Evolutionary conservation across 2,329 filamentous ascomycete genomes (phyloP).

Genomic region (Arthrinium puccinioides): DNA sequence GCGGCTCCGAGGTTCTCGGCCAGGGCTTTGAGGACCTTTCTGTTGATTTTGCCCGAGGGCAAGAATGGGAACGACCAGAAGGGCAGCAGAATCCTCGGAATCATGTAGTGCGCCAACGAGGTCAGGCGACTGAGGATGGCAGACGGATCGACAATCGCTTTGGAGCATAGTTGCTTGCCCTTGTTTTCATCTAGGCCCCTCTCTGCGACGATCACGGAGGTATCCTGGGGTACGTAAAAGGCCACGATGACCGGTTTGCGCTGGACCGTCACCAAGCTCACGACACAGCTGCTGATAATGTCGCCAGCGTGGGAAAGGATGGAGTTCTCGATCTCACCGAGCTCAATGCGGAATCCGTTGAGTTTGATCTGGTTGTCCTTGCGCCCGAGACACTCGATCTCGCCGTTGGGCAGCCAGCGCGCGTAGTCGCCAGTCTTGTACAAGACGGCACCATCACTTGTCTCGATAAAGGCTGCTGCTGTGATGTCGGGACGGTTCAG

Average conservation of each 20-base stretch:
- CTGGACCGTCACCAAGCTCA: slow-evolving; percentile 32
- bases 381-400: slow-evolving; percentile 28
- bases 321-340: slow-evolving; percentile 33
- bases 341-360: slow-evolving; percentile 37
- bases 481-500: slow-evolving; percentile 28
- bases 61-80: slow-evolving; percentile 14
- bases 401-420: slow-evolving; percentile 16
- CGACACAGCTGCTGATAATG: slow-evolving; percentile 29
- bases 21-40: slow-evolving; percentile 12
- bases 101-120: slow-evolving; percentile 18
- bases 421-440: slow-evolving; percentile 27
- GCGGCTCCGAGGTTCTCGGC: slow-evolving; percentile 6
- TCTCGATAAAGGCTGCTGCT: slow-evolving; percentile 22
- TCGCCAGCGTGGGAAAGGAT: slow-evolving; percentile 18
- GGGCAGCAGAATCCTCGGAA: slow-evolving; percentile 16
- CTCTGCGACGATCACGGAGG: not conserved
- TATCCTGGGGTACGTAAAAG: slow-evolving; percentile 4
- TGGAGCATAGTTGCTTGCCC: not conserved
- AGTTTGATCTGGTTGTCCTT: slow-evolving; percentile 42
- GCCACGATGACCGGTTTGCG: slow-evolving; percentile 33
- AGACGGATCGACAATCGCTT: slow-evolving; percentile 1
- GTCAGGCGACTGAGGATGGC: slow-evolving; percentile 4
- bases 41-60: slow-evolving; percentile 18
- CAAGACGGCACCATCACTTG: slow-evolving; percentile 15
- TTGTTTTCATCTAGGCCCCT: not conserved